A percentile compares a stretch with the other conserved stretches of the same genome.
These are phyloP conservation scores for Euclidium syriacum DNA, from an alignment of 345 rosid genomes.

Conservation along the genomic window DNA sequence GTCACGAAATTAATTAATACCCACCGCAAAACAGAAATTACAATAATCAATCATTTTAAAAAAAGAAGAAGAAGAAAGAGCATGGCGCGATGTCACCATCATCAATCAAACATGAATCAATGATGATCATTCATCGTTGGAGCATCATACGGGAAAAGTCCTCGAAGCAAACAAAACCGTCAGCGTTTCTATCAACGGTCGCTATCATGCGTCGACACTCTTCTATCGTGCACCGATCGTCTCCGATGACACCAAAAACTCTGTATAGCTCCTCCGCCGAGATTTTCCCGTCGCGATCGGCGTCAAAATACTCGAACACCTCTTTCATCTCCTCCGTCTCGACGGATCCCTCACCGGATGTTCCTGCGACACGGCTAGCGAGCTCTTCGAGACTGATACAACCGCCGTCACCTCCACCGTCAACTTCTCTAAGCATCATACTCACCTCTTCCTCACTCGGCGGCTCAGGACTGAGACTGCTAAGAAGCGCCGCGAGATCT, in stretches of 20 bases:
- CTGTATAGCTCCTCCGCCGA: constrained; percentile 69
- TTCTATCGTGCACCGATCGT: constrained; percentile 67
- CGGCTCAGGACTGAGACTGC: constrained; percentile 48
- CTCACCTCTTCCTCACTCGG: constrained; percentile 56
- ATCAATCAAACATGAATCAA: constrained; percentile 6
- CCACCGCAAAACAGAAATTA: not conserved
- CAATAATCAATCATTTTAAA: not conserved
- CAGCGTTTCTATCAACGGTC: constrained; percentile 59
- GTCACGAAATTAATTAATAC: constrained; percentile 7
- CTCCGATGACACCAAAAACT: constrained; percentile 56
- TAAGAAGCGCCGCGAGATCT: constrained; percentile 60
- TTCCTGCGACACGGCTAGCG: constrained; percentile 37
- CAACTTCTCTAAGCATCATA: constrained; percentile 58
- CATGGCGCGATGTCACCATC: constrained; percentile 27
- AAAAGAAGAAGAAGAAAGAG: not conserved
- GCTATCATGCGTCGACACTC: constrained; percentile 96
- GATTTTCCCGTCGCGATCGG: constrained; percentile 83
- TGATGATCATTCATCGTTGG: constrained; percentile 21
- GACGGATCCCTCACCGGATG: constrained; percentile 38
- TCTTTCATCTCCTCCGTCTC: constrained; percentile 63
- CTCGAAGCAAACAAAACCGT: constrained; percentile 88
- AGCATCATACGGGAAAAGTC: constrained; percentile 81
- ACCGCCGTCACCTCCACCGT: constrained; percentile 34
- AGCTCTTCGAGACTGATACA: constrained; percentile 53
- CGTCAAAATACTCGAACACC: constrained; percentile 69